These are phyloP conservation scores for Fomitopsis schrenkii DNA, from an alignment of 1,284 basidiomycete species.

Conservation along the genomic window DNA sequence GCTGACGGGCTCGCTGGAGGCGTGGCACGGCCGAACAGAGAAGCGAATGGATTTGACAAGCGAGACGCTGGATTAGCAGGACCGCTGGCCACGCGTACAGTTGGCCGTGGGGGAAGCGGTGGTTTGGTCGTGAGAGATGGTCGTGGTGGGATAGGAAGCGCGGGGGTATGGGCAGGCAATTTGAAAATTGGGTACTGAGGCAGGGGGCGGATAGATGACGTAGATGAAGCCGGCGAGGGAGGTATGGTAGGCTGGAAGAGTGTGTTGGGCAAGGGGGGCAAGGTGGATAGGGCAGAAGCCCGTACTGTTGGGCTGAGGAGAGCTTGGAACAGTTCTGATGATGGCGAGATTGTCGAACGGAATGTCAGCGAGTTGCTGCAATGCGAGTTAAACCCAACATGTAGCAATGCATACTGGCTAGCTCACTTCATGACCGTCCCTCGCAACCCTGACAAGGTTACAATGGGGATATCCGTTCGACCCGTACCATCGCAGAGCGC, in stretches of 20 bases:
- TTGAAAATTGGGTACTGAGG: constrained; percentile 49
- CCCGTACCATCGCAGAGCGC: constrained; percentile 53
- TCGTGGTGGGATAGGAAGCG: constrained; percentile 67
- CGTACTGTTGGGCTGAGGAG: constrained; percentile 52
- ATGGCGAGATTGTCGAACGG: constrained; percentile 60
- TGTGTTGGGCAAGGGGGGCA: constrained; percentile 43
- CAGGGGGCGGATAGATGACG: constrained; percentile 9
- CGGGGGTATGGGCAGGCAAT: constrained; percentile 44
- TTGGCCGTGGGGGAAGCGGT: constrained; percentile 58
- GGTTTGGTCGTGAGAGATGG: constrained; percentile 42
- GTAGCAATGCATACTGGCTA: neutral
- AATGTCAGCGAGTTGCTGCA: constrained; percentile 55
- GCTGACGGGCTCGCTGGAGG: constrained; percentile 25
- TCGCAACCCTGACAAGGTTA: constrained; percentile 80
- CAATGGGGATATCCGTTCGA: constrained; percentile 44
- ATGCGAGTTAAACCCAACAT: constrained; percentile 9
- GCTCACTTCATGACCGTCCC: constrained; percentile 56
- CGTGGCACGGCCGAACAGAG: constrained; percentile 52
- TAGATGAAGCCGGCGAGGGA: constrained; percentile 16
- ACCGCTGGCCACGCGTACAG: constrained; percentile 16
- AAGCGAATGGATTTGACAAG: constrained; percentile 61
- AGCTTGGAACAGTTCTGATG: constrained; percentile 58
- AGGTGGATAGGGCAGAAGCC: constrained; percentile 41
- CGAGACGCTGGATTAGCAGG: constrained; percentile 32
- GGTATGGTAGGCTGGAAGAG: constrained; percentile 22